These are phyloP conservation scores for Ceriops zippeliana DNA, from an alignment of 345 rosid genomes.

Conservation along the genomic window DNA sequence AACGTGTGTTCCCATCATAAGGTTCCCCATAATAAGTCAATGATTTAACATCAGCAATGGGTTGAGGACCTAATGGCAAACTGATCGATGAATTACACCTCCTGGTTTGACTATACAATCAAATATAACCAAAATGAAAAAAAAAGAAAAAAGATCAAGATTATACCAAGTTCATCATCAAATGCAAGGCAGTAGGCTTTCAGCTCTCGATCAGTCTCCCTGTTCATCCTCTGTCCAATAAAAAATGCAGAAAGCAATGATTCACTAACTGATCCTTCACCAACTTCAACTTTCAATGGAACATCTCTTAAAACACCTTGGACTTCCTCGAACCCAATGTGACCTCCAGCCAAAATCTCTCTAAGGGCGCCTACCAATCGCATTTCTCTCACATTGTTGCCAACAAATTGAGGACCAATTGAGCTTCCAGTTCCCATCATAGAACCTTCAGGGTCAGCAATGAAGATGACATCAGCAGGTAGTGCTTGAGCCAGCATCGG, in stretches of 20 bases:
- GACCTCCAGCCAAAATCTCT: conserved; percentile 95
- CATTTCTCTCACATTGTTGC: conserved; percentile 70
- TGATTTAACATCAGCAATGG: conserved; percentile 86
- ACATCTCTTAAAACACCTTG: conserved; percentile 83
- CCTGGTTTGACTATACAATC: background rate
- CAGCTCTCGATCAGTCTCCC: conserved; percentile 92
- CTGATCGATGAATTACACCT: conserved; percentile 16
- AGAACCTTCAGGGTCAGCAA: conserved; percentile 96
- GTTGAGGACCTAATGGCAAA: conserved; percentile 57
- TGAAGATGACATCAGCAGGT: conserved; percentile 80
- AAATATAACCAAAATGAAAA: conserved; percentile 1
- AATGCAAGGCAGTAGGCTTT: conserved; percentile 96
- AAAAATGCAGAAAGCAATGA: conserved; percentile 90
- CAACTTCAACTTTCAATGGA: conserved; percentile 53
- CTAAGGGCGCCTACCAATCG: conserved; percentile 92
- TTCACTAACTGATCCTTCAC: conserved; percentile 54
- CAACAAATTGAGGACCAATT: conserved; percentile 72
- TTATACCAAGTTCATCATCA: conserved; percentile 84
- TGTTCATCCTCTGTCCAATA: conserved; percentile 95
- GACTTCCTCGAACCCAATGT: conserved; percentile 90
- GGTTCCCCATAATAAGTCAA: conserved; percentile 99
- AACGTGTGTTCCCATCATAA: conserved; percentile 95
- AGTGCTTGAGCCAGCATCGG: conserved; percentile 62
- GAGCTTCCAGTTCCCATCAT: conserved; percentile 70
- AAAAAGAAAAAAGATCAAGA: background rate